Conservation (phyloP, 306 rosid species). For the Morella rubra region DNA sequence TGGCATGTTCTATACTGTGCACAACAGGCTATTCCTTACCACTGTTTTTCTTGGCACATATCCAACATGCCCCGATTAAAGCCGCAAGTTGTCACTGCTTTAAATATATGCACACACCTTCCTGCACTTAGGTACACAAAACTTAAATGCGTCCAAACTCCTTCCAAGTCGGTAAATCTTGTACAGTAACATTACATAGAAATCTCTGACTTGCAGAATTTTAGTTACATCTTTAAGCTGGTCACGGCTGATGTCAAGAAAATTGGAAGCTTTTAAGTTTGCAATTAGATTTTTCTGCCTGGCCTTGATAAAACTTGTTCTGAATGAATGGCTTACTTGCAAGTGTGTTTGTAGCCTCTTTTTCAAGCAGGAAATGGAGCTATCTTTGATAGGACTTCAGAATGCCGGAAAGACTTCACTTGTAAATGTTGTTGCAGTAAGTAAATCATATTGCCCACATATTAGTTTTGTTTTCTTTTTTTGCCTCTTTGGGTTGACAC, state of each 20-base stretch:
- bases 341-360: constrained; percentile 73
- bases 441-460: constrained; percentile 32
- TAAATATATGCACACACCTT: not conserved
- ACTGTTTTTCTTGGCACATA: not conserved
- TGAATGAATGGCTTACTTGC: constrained; percentile 7
- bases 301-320: constrained; percentile 26
- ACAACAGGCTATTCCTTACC: not conserved
- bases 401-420: constrained; percentile 96
- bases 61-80: not conserved
- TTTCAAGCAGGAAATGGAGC: constrained; percentile 96
- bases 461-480: constrained; percentile 11
- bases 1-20: not conserved
- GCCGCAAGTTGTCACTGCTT: not conserved
- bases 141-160: not conserved
- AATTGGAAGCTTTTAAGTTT: not conserved
- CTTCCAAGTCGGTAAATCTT: not conserved
- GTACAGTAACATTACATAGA: no score
- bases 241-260: not conserved
- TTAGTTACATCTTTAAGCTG: constrained; percentile 14
- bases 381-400: constrained; percentile 88
- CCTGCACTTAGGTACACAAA: not conserved
- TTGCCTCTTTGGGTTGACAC: constrained; percentile 21
- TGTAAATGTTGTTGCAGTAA: constrained; percentile 86
- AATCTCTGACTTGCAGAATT: not conserved
- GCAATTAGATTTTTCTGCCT: not conserved